These are phyloP conservation scores for Bodo saltans DNA, from an alignment of 78 protist genomes.

Conservation along the genomic window DNA sequence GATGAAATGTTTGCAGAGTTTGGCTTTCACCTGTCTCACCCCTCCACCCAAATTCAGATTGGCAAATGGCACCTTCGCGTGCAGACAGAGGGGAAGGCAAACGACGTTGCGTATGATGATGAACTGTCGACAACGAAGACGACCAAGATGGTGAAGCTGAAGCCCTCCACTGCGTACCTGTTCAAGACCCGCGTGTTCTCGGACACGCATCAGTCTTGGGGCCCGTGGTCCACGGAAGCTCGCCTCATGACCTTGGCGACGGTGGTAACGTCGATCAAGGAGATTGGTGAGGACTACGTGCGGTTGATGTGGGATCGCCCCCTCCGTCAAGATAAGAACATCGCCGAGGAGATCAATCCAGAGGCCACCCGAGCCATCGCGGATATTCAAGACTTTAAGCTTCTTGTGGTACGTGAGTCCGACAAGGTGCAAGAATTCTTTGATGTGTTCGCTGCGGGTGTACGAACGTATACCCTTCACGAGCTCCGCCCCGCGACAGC, in stretches of 20 bases:
- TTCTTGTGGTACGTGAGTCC: neutral
- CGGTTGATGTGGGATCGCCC: conserved; percentile 5
- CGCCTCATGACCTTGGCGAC: neutral
- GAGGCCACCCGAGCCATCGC: neutral
- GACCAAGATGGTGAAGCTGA: conserved; percentile 16
- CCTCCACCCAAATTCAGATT: neutral
- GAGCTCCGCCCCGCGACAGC: neutral
- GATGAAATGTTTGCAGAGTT: conserved; percentile 23
- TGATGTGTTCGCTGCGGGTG: neutral
- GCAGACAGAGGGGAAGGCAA: neutral
- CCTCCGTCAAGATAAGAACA: neutral
- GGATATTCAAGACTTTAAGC: neutral
- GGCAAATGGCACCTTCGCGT: neutral
- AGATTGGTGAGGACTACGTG: conserved; percentile 11
- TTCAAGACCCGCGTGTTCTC: neutral
- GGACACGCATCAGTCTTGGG: neutral
- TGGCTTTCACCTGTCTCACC: neutral
- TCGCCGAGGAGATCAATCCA: neutral
- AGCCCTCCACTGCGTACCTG: neutral
- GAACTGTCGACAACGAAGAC: neutral
- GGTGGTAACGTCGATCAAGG: neutral
- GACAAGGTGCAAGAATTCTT: neutral
- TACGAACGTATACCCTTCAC: neutral
- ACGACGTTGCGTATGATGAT: neutral
- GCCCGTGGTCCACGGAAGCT: neutral